Conservation (phyloP, 306 rosid genomes). For the Senna siamea region DNA sequence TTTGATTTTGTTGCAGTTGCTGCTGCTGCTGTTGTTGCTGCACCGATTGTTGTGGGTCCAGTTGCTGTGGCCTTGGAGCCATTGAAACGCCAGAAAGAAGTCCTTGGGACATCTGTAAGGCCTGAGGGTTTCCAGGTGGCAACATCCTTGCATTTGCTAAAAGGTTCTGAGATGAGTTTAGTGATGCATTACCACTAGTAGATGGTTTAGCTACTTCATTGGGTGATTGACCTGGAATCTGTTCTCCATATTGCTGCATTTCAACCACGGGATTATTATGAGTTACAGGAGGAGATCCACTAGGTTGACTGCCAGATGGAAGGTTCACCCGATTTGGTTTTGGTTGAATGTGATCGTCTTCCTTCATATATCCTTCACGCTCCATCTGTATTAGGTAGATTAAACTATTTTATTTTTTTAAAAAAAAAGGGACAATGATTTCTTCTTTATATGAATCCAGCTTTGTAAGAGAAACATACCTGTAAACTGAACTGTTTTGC, state of each 20-base stretch:
- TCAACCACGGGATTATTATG: constrained; percentile 61
- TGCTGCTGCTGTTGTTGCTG: constrained; percentile 63
- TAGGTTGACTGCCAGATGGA: constrained; percentile 59
- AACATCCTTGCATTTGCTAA: constrained; percentile 76
- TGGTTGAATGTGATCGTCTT: constrained; percentile 61
- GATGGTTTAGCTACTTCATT: constrained; percentile 70
- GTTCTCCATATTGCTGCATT: constrained; percentile 79
- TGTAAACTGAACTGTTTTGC: constrained; percentile 63
- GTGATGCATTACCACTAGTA: constrained; percentile 52
- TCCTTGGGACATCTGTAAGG: constrained; percentile 92
- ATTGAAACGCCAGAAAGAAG: constrained; percentile 70
- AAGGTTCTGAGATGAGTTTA: constrained; percentile 70
- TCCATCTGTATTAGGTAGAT: constrained; percentile 61
- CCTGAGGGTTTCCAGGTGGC: constrained; percentile 86
- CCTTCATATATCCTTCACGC: constrained; percentile 61
- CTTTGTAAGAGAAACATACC: constrained; percentile 58
- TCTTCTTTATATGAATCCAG: constrained; percentile 18
- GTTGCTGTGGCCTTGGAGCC: constrained; percentile 72
- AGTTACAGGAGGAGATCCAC: constrained; percentile 48
- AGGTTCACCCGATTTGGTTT: constrained; percentile 57
- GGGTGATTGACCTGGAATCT: constrained; percentile 59
- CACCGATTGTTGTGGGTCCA: constrained; percentile 67
- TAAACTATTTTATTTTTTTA: constrained; percentile 2
- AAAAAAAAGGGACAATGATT: neutral
- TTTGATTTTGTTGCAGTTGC: constrained; percentile 72